phyloP scores from a whole-genome alignment of 768 basidiomycete genomes.

The Cantharellus anzutake region DNA sequence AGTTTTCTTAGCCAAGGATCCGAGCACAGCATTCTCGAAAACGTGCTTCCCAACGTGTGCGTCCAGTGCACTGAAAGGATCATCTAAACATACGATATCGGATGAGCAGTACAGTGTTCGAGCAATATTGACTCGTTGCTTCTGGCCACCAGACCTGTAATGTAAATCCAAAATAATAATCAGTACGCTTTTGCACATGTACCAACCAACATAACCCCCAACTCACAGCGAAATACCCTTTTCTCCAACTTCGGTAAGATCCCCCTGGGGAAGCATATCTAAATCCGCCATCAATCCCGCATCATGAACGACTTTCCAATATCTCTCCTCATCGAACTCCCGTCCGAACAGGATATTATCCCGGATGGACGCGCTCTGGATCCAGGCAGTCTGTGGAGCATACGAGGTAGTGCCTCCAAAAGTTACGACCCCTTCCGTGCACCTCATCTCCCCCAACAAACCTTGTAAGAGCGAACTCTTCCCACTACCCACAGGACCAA shows the following conservation, averaged over 20 bases:
- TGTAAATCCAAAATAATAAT: background rate
- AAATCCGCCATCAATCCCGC: constrained; percentile 17
- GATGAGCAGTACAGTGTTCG: constrained; percentile 56
- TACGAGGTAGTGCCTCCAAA: constrained; percentile 40
- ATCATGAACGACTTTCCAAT: constrained; percentile 12
- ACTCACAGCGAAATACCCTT: constrained; percentile 15
- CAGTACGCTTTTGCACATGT: background rate
- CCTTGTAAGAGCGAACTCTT: constrained; percentile 21
- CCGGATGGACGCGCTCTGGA: constrained; percentile 19
- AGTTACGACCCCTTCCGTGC: constrained; percentile 31
- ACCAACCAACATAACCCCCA: background rate
- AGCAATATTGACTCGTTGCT: constrained; percentile 61
- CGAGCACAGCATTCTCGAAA: constrained; percentile 32
- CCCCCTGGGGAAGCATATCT: constrained; percentile 18
- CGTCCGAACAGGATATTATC: constrained; percentile 22
- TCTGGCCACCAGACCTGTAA: background rate
- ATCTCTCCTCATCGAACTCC: constrained; percentile 16
- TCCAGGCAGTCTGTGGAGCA: constrained; percentile 45
- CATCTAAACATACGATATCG: constrained; percentile 63
- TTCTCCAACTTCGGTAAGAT: constrained; percentile 20
- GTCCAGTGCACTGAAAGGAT: constrained; percentile 65
- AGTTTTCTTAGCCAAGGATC: constrained; percentile 14
- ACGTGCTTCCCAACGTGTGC: constrained; percentile 53
- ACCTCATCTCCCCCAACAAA: constrained; percentile 40
- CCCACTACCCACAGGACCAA: constrained; percentile 59